Evolutionary conservation across 1,139 yeast species (phyloP), one percentile per base, ranked within the genome.

Genomic region (Scheffersomyces titani): DNA sequence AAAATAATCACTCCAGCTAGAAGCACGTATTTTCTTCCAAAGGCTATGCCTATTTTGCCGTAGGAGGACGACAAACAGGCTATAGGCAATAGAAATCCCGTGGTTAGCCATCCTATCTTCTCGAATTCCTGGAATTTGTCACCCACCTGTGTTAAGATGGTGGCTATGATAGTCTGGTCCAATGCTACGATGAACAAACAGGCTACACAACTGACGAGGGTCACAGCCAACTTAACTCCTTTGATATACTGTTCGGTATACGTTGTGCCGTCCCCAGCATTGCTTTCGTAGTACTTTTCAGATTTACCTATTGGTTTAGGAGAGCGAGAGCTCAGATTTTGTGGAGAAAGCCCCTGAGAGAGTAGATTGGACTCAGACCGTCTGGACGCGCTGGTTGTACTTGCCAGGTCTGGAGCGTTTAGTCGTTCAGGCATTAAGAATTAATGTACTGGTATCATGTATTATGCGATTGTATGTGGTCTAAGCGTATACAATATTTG

Each of bases 131-230:
- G 66, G 66, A 88, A 87, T 61, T 85, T 73, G 50, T 74, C 70
- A 2, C 88, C 86, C 6, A 88, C 86, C 1, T 76, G 76, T 6
- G 87, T 79, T 54, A 88, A 71, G 6, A 87, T 74, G 2, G 92
- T 85, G 1, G 85, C 73, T 1, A 86, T 84, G 59, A 89, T 87
- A 11, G 92, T 88, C 64, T 86, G 89, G 66, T 88, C 93, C 49
- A 88, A 70, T 0, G 92, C 91, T 13, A 84, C 82, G 45, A 88
- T 70, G 63, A 88, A 87, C 59, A 87, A 65, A n/a, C 84, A 72
- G 40, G 81, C 66, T 24, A 81, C 73, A 52, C 86, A 74, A 11
- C 89, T 76, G 2, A 74, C 49, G 16, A 85, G 64, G 13, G 86
- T 81, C 5, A 81, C 19, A 11, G 40, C 51, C 40, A 86, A 69